phyloP scores from a whole-genome alignment of 768 basidiomycete species.

The Leccinum aurantiacum region DNA sequence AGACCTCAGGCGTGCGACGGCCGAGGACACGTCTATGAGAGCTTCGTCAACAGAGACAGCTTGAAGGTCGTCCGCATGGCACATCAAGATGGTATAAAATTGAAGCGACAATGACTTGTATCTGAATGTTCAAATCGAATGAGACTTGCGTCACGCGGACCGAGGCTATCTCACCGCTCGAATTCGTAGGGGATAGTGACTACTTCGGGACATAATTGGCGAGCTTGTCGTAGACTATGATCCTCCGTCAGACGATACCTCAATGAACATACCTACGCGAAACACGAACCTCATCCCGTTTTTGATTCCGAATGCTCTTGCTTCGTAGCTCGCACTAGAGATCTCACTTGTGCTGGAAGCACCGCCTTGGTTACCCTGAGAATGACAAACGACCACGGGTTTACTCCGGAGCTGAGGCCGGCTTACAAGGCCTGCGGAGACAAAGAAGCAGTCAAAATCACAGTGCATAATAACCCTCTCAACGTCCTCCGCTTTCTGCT shows the following conservation, averaged over 20 bases:
- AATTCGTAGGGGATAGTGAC: slow-evolving; percentile 93
- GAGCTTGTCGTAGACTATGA: slow-evolving; percentile 72
- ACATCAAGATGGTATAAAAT: slow-evolving; percentile 93
- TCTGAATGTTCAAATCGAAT: slow-evolving; percentile 38
- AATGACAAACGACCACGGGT: slow-evolving; percentile 94
- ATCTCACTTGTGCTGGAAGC: slow-evolving; percentile 88
- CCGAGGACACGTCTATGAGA: slow-evolving; percentile 79
- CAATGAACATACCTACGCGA: neutral
- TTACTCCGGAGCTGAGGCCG: slow-evolving; percentile 83
- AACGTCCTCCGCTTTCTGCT: slow-evolving; percentile 47
- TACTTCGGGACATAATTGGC: slow-evolving; percentile 70
- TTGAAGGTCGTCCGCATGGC: slow-evolving; percentile 86
- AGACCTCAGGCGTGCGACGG: slow-evolving; percentile 42
- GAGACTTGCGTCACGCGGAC: neutral
- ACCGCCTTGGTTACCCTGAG: slow-evolving; percentile 74
- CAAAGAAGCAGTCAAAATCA: slow-evolving; percentile 97
- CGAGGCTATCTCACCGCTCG: slow-evolving; percentile 50
- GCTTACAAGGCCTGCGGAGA: slow-evolving; percentile 80
- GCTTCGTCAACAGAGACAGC: slow-evolving; percentile 98
- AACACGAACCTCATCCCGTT: slow-evolving; percentile 88
- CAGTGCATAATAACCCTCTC: slow-evolving; percentile 85
- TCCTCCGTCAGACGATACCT: slow-evolving; percentile 2
- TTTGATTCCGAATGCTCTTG: slow-evolving; percentile 80
- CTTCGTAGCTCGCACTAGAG: slow-evolving; percentile 93
- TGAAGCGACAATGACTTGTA: slow-evolving; percentile 82